phyloP scores from a whole-genome alignment of 371 early-diverging fungal genomes.

The Quaeritorhiza haematococci region DNA sequence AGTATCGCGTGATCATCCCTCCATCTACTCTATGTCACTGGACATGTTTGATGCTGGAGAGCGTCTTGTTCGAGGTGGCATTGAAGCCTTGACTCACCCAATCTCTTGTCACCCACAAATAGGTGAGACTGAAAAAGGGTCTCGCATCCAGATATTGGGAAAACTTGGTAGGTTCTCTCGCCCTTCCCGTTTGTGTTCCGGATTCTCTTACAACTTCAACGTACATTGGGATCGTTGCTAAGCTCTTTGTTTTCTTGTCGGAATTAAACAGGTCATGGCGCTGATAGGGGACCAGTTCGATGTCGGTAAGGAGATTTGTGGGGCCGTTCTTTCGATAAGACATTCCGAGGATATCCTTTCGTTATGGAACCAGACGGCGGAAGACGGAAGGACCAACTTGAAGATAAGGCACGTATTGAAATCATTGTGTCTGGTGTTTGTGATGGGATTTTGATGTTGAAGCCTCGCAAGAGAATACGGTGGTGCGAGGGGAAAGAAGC shows the following conservation, averaged over 20 bases:
- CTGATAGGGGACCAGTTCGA: conserved; percentile 90
- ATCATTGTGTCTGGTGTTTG: conserved; percentile 3
- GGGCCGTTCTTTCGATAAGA: conserved; percentile 91
- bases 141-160: conserved; percentile 94
- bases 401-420: conserved; percentile 71
- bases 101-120: background rate
- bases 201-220: too few species aligned
- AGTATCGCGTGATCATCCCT: background rate
- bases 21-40: background rate
- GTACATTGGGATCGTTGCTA: background rate
- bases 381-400: conserved; percentile 74
- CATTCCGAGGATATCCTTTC: conserved; percentile 91
- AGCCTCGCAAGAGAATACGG: background rate
- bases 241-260: background rate
- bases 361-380: conserved; percentile 87
- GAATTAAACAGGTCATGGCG: conserved; percentile 82
- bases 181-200: too few species aligned
- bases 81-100: background rate
- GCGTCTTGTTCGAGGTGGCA: background rate
- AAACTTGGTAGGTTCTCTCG: conserved; percentile 50
- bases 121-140: conserved; percentile 81
- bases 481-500: too few species aligned
- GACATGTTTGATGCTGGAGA: background rate
- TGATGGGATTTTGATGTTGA: background rate
- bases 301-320: conserved; percentile 86